phyloP scores from a whole-genome alignment of 257 asterid genomes.

The Solanum pinnatisectum region DNA sequence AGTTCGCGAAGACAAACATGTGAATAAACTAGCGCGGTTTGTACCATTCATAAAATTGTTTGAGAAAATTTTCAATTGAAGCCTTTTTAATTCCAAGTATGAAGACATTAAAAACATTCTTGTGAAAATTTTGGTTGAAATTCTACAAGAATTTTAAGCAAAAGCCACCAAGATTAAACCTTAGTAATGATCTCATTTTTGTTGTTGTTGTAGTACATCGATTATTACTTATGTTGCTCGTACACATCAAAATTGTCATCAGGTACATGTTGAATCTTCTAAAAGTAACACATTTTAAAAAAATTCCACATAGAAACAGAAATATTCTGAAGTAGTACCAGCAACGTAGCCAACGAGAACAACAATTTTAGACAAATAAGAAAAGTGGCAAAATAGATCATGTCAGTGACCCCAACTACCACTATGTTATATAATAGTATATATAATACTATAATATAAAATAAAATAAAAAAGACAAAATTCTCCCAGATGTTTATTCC shows the following conservation, averaged over 20 bases:
- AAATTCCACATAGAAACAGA: accelerated
- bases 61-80: neutral
- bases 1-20: neutral
- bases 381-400: neutral
- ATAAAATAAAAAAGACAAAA: neutral
- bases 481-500: neutral
- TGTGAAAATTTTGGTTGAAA: neutral
- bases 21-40: neutral
- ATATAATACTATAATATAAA: neutral
- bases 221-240: neutral
- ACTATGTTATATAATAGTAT: neutral
- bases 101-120: neutral
- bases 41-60: neutral
- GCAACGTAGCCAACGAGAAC: no score
- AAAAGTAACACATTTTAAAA: neutral
- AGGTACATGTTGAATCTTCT: neutral
- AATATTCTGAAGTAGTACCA: accelerated
- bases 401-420: neutral
- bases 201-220: neutral
- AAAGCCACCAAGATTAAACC: neutral
- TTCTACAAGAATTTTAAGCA: neutral
- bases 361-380: neutral
- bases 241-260: neutral
- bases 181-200: neutral
- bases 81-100: neutral